phyloP scores from a whole-genome alignment of 2,329 filamentous ascomycete genomes.

The Cladosporium oxysporum region DNA sequence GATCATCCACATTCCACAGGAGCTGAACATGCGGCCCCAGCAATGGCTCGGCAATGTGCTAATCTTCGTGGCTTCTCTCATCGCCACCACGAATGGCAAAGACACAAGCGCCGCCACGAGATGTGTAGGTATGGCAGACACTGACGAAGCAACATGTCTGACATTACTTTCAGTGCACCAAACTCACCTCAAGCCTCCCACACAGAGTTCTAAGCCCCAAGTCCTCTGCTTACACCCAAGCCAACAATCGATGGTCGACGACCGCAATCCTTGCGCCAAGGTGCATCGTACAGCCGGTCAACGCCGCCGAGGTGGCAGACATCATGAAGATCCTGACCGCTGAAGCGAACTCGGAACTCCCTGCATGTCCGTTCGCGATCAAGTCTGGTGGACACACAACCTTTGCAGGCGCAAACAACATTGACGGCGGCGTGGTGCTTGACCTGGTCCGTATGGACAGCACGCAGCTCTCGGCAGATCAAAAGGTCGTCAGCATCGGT shows the following conservation, averaged over 20 bases:
- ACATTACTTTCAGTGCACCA: background rate
- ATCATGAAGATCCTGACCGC: background rate
- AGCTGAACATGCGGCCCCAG: background rate
- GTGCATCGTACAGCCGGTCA: constrained; percentile 10
- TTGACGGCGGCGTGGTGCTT: constrained; percentile 38
- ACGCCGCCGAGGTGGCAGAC: background rate
- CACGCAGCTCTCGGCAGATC: constrained; percentile 39
- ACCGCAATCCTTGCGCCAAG: constrained; percentile 6
- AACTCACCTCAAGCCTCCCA: background rate
- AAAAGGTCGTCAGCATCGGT: constrained; percentile 45
- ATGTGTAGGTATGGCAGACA: background rate
- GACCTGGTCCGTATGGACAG: constrained; percentile 47
- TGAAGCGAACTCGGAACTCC: background rate
- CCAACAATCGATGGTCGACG: constrained; percentile 12
- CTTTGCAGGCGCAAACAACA: constrained; percentile 25
- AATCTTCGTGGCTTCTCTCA: background rate
- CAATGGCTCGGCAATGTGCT: background rate
- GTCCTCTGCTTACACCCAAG: background rate
- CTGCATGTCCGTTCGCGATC: constrained; percentile 32
- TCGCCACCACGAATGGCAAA: background rate
- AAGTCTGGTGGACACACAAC: constrained; percentile 32
- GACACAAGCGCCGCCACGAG: background rate
- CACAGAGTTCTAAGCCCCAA: constrained; percentile 1
- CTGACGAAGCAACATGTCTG: background rate
- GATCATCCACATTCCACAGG: background rate